Percentiles rank a stretch among this genome's conserved stretches.
These are phyloP conservation scores for Micromonas commoda DNA, from an alignment of 139 green algal species.

Conservation along the genomic window DNA sequence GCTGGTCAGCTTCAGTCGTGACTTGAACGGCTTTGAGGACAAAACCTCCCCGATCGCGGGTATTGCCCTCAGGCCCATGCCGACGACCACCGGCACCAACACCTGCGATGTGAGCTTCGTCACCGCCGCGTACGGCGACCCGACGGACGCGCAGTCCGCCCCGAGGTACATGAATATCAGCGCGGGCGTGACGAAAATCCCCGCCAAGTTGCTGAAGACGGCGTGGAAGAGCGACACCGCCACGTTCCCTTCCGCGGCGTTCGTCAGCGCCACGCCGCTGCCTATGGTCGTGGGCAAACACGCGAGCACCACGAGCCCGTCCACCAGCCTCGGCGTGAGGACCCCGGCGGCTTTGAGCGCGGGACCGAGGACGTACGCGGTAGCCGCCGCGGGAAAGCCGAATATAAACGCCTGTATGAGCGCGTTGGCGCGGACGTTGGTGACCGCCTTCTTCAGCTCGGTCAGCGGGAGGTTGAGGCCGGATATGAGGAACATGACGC, in stretches of 20 bases:
- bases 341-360: background rate
- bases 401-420: background rate
- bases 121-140: too few relatives aligned
- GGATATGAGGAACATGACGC: background rate
- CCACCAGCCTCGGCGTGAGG: background rate
- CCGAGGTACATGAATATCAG: constrained; percentile 1
- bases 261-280: constrained; percentile 2
- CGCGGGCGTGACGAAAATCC: background rate
- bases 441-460: background rate
- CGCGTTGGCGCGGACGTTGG: background rate
- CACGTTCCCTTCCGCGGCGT: background rate
- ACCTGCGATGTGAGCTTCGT: background rate
- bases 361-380: background rate
- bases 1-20: too few relatives aligned
- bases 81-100: background rate
- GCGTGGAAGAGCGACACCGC: background rate
- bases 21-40: background rate
- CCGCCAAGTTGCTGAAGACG: background rate
- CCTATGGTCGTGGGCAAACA: constrained; percentile 9
- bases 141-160: background rate
- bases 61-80: background rate
- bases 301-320: background rate
- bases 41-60: background rate
- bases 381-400: background rate
- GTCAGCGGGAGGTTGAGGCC: background rate